phyloP scores from a whole-genome alignment of 169 alveolate genomes.

The Cryptosporidium viatorum region DNA sequence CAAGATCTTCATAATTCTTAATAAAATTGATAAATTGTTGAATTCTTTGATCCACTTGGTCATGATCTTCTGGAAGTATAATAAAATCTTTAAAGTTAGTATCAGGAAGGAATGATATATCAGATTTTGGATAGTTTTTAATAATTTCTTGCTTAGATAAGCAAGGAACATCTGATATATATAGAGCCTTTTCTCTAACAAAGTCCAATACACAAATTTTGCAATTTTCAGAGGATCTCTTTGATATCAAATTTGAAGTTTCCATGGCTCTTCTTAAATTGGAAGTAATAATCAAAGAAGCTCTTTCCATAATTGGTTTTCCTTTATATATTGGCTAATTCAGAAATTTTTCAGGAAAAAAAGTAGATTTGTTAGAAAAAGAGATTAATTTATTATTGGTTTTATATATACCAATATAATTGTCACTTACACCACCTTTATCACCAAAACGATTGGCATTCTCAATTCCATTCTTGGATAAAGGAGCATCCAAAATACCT shows the following conservation, averaged over 20 bases:
- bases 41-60: conserved; percentile 52
- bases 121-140: conserved; percentile 20
- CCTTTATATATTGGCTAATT: conserved; percentile 55
- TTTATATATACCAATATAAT: neutral
- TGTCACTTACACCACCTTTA: conserved; percentile 58
- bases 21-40: conserved; percentile 16
- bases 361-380: neutral
- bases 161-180: conserved; percentile 14
- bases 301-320: conserved; percentile 40
- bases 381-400: neutral
- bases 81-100: conserved; percentile 7
- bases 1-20: conserved; percentile 11
- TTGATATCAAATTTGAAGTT: conserved; percentile 33
- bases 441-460: conserved; percentile 27
- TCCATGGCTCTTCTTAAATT: conserved; percentile 57
- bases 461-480: conserved; percentile 37
- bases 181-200: conserved; percentile 62
- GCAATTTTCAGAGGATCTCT: conserved; percentile 46
- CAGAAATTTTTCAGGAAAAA: neutral
- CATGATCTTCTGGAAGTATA: conserved; percentile 51
- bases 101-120: conserved; percentile 40
- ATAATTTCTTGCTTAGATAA: conserved; percentile 14
- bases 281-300: conserved; percentile 41
- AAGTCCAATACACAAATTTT: conserved; percentile 32
- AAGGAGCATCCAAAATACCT: conserved; percentile 48